These are phyloP conservation scores for Phytophthora chlamydospora DNA, from an alignment of 352 stramenopile genomes.

Conservation along the genomic window DNA sequence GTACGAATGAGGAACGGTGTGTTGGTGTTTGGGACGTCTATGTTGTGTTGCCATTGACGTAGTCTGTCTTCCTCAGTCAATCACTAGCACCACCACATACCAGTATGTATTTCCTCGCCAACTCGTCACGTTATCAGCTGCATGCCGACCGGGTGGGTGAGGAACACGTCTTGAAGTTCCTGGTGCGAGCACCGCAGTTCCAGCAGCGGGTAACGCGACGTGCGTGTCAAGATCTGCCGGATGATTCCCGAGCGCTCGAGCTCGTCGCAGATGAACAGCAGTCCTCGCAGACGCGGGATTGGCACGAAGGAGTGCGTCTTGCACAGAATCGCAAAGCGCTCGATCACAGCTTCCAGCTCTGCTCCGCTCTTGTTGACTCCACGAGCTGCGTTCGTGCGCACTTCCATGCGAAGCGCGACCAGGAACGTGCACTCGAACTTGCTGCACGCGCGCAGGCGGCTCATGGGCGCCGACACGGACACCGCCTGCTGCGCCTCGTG, in stretches of 20 bases:
- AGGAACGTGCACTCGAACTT: constrained; percentile 82
- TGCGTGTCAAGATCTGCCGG: constrained; percentile 46
- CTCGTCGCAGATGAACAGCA: constrained; percentile 69
- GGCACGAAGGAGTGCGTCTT: constrained; percentile 70
- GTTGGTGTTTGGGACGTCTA: too few species aligned
- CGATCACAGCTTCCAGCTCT: constrained; percentile 65
- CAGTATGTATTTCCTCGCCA: too few species aligned
- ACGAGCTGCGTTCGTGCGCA: constrained; percentile 41
- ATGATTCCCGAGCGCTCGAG: constrained; percentile 68
- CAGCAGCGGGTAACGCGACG: constrained; percentile 60
- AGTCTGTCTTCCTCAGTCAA: neutral
- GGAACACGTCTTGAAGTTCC: constrained; percentile 71
- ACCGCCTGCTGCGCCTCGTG: constrained; percentile 55
- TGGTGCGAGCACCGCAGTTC: constrained; percentile 67
- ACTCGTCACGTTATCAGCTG: constrained; percentile 50
- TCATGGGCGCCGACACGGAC: constrained; percentile 60
- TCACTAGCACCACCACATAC: neutral
- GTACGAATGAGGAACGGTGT: too few species aligned
- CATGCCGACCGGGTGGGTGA: constrained; percentile 61
- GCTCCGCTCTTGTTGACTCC: constrained; percentile 37
- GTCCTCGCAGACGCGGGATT: constrained; percentile 54
- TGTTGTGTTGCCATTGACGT: too few species aligned
- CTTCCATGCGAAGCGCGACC: constrained; percentile 66
- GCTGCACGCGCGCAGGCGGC: constrained; percentile 57
- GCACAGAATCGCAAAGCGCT: constrained; percentile 69